phyloP scores from a whole-genome alignment of 2,329 filamentous ascomycete species.

The Colletotrichum sp. region DNA sequence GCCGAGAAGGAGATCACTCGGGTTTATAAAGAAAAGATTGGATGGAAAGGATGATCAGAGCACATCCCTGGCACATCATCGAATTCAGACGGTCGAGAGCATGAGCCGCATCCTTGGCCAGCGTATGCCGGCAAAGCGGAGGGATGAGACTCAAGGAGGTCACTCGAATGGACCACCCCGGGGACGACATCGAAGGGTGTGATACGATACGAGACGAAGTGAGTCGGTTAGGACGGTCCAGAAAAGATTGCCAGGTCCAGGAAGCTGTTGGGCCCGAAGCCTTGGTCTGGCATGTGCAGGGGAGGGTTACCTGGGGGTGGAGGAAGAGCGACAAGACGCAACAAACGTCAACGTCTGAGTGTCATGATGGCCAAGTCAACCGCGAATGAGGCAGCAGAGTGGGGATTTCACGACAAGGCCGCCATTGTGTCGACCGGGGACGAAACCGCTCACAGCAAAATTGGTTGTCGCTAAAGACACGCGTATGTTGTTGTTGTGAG shows the following conservation, averaged over 20 bases:
- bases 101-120: not conserved
- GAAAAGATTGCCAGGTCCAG: conserved; percentile 1
- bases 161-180: not conserved
- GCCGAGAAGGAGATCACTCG: not conserved
- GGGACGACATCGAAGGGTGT: not conserved
- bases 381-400: not conserved
- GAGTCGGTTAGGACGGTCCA: not conserved
- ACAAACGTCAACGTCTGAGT: not conserved
- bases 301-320: not conserved
- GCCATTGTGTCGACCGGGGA: not conserved
- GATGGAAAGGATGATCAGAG: not conserved
- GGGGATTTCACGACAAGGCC: not conserved
- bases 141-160: not conserved
- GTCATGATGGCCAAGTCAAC: not conserved
- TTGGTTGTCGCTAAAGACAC: not conserved
- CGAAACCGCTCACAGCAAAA: not conserved
- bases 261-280: not conserved
- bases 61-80: not conserved
- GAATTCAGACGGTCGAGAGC: conserved; percentile 5
- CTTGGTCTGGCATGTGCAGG: not conserved
- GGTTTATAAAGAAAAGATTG: conserved; percentile 13
- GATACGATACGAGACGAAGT: conserved; percentile 6
- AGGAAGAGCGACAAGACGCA: not conserved
- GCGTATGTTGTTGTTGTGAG: not conserved
- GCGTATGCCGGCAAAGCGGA: not conserved